Percentiles rank a stretch among this genome's conserved stretches.
phyloP scores from a whole-genome alignment of 208 protist species.

The Acanthamoeba sp. region DNA sequence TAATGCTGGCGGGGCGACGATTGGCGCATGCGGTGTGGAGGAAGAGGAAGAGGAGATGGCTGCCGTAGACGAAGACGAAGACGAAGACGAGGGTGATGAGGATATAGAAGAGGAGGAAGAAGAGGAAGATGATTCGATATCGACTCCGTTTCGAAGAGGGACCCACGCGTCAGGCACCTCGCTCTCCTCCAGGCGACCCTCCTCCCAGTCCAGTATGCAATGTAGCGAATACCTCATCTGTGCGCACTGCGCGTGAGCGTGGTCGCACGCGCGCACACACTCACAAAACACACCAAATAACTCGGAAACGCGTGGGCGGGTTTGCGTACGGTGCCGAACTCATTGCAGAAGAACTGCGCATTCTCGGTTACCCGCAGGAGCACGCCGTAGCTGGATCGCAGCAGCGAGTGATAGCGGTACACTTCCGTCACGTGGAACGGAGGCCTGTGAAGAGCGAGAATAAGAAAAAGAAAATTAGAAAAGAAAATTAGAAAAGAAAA shows the following conservation, averaged over 20 bases:
- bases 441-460: not conserved
- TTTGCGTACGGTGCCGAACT: not conserved
- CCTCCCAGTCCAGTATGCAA: constrained; percentile 24
- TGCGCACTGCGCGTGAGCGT: not conserved
- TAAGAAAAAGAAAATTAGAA: not conserved
- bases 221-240: not conserved
- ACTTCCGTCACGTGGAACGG: not conserved
- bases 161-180: not conserved
- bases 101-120: no score
- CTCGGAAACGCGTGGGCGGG: not conserved
- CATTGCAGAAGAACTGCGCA: not conserved
- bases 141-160: not conserved
- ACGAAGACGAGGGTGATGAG: no score
- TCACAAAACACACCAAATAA: not conserved
- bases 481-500: no score
- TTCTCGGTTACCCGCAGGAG: not conserved
- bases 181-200: not conserved
- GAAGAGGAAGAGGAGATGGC: no score
- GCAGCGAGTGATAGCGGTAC: not conserved
- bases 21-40: no score
- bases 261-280: not conserved
- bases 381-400: not conserved
- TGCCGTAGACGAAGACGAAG: no score
- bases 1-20: no score
- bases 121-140: no score